Evolutionary conservation across 202 grass and related monocot species (phyloP).

Genomic region (Saccharum hybrid): DNA sequence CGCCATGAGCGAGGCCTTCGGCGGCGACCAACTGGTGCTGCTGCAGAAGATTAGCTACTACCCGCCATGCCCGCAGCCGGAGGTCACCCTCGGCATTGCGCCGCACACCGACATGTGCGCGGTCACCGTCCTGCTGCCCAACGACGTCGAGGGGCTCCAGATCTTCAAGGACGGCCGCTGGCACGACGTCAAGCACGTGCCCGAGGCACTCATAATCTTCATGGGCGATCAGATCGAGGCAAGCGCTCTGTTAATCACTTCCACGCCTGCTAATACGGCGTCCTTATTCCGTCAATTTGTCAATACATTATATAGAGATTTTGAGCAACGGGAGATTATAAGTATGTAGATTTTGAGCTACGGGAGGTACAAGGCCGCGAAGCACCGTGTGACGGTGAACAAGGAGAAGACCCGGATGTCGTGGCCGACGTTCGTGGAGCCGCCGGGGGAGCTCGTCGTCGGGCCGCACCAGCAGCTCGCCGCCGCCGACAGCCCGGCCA

Average conservation of each 20-base stretch:
- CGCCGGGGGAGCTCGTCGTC: conserved; percentile 52
- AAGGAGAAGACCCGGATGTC: conserved; percentile 78
- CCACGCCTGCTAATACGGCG: too few relatives aligned
- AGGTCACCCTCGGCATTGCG: conserved; percentile 64
- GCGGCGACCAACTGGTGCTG: conserved; percentile 52
- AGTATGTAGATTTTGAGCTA: conserved; percentile 67
- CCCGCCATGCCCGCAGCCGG: conserved; percentile 76
- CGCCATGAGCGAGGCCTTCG: conserved; percentile 55
- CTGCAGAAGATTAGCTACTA: conserved; percentile 89
- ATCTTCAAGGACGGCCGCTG: conserved; percentile 60
- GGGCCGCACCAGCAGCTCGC: conserved; percentile 61
- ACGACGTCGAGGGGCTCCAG: conserved; percentile 72
- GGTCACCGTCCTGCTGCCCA: conserved; percentile 69
- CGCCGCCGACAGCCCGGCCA: conserved; percentile 44
- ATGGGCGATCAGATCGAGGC: conserved; percentile 88
- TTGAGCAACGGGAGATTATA: too few relatives aligned
- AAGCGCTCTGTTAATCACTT: neutral
- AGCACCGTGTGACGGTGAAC: conserved; percentile 66
- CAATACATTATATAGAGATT: too few relatives aligned
- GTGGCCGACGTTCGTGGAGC: conserved; percentile 73
- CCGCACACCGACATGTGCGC: conserved; percentile 75
- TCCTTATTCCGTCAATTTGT: too few relatives aligned
- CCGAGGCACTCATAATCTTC: conserved; percentile 66
- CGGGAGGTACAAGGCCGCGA: conserved; percentile 72
- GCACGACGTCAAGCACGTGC: conserved; percentile 61